A percentile compares a stretch with the other conserved stretches of the same genome.
These are phyloP conservation scores for Amphirosellinia nigrospora DNA, from an alignment of 495 filamentous ascomycete genomes.

Conservation along the genomic window DNA sequence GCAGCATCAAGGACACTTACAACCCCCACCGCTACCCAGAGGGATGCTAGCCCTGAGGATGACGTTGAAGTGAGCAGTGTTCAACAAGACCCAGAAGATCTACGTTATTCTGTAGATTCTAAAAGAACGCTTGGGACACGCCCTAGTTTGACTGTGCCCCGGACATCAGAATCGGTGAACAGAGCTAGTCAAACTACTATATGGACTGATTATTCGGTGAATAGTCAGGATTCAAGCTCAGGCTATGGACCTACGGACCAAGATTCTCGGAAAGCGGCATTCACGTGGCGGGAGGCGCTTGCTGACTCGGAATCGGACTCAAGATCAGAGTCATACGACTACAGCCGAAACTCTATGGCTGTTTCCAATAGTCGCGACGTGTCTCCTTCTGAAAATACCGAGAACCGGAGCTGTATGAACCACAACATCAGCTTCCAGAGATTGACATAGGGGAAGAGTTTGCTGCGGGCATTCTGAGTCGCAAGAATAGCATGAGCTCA, in stretches of 20 bases:
- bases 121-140: slow-evolving; percentile 37
- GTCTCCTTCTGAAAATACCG: slow-evolving; percentile 28
- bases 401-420: slow-evolving; percentile 28
- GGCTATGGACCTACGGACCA: slow-evolving; percentile 35
- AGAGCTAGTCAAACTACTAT: slow-evolving; percentile 57
- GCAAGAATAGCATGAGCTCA: slow-evolving; percentile 25
- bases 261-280: slow-evolving; percentile 35
- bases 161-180: slow-evolving; percentile 51
- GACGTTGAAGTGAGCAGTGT: slow-evolving; percentile 21
- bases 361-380: slow-evolving; percentile 31
- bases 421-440: slow-evolving; percentile 46
- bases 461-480: slow-evolving; percentile 35
- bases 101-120: slow-evolving; percentile 36
- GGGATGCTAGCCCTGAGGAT: slow-evolving; percentile 3
- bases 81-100: slow-evolving; percentile 30
- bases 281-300: slow-evolving; percentile 34
- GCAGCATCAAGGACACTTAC: slow-evolving; percentile 28
- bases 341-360: slow-evolving; percentile 30
- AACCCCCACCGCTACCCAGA: slow-evolving; percentile 22
- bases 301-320: slow-evolving; percentile 39
- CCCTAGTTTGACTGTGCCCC: slow-evolving; percentile 48
- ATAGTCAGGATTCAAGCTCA: slow-evolving; percentile 49
- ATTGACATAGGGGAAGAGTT: slow-evolving; percentile 46
- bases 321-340: slow-evolving; percentile 36
- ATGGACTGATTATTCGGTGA: slow-evolving; percentile 64